These are phyloP conservation scores for Komagataella ulmi DNA, from an alignment of 805 yeast genomes.

Conservation along the genomic window DNA sequence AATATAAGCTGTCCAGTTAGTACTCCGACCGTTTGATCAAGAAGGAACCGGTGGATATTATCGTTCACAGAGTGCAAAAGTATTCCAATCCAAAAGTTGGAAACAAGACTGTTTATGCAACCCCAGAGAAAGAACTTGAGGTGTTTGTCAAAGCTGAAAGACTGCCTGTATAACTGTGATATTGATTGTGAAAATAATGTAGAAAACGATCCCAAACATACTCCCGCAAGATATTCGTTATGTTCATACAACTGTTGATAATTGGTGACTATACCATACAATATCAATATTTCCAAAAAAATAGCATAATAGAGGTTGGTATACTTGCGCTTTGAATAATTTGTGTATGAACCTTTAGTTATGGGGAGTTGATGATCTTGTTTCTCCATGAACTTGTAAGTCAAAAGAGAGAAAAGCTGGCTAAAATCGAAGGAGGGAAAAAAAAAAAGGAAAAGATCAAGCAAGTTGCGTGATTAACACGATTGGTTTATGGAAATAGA, in stretches of 20 bases:
- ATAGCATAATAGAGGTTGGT: conserved; percentile 7
- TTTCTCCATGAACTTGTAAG: background rate
- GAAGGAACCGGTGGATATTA: conserved; percentile 26
- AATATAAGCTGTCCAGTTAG: conserved; percentile 40
- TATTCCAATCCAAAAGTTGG: conserved; percentile 36
- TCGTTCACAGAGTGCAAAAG: conserved; percentile 18
- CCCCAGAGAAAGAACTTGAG: conserved; percentile 50
- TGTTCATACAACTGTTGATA: conserved; percentile 12
- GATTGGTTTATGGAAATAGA: background rate
- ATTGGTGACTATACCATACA: conserved; percentile 11
- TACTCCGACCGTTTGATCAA: conserved; percentile 44
- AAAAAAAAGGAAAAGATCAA: background rate
- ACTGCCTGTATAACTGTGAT: conserved; percentile 13
- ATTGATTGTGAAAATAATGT: conserved; percentile 17
- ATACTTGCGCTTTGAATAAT: background rate
- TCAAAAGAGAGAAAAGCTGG: background rate
- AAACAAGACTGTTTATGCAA: conserved; percentile 26
- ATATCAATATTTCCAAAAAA: conserved; percentile 10
- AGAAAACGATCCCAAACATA: conserved; percentile 14
- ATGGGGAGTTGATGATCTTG: background rate
- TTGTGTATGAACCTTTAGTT: background rate
- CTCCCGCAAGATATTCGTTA: conserved; percentile 13
- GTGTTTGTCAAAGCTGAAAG: conserved; percentile 12
- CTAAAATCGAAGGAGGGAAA: background rate
- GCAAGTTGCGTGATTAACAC: background rate